phyloP scores from a whole-genome alignment of 768 basidiomycete genomes.

The Podaxis rugospora region DNA sequence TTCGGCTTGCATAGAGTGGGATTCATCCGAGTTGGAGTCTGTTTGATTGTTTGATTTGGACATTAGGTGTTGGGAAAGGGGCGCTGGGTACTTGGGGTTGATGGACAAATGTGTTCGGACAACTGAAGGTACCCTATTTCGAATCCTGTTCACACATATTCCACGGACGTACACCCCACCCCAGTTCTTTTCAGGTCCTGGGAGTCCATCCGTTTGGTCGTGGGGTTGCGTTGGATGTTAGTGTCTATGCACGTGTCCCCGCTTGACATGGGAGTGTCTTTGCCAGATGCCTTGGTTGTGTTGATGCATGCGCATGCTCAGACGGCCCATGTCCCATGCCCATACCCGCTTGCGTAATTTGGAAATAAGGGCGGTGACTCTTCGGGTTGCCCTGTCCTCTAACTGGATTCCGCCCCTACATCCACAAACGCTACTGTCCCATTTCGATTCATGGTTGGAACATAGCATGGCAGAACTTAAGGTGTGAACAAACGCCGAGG shows the following conservation, averaged over 20 bases:
- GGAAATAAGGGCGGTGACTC: slow-evolving; percentile 4
- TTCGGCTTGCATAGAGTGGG: neutral
- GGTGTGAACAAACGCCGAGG: neutral
- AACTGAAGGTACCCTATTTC: neutral
- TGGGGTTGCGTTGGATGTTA: neutral
- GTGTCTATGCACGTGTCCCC: neutral
- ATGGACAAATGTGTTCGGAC: neutral
- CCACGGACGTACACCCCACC: neutral
- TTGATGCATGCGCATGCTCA: neutral
- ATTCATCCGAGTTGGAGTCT: neutral
- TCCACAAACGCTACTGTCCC: neutral
- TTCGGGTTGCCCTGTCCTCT: neutral
- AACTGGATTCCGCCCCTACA: neutral
- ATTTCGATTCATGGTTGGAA: neutral
- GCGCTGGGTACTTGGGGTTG: neutral
- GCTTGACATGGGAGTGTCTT: neutral
- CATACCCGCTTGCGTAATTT: neutral
- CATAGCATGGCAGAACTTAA: neutral
- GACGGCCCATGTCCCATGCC: neutral
- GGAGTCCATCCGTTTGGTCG: neutral
- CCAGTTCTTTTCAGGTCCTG: slow-evolving; percentile 5
- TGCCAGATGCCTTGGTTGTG: neutral
- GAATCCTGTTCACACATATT: slow-evolving; percentile 6
- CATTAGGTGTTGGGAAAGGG: neutral
- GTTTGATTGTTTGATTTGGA: neutral